Percentiles rank a stretch among this genome's conserved stretches.
Conservation (phyloP, 495 filamentous ascomycete genomes). For the Penicillium antarcticum region DNA sequence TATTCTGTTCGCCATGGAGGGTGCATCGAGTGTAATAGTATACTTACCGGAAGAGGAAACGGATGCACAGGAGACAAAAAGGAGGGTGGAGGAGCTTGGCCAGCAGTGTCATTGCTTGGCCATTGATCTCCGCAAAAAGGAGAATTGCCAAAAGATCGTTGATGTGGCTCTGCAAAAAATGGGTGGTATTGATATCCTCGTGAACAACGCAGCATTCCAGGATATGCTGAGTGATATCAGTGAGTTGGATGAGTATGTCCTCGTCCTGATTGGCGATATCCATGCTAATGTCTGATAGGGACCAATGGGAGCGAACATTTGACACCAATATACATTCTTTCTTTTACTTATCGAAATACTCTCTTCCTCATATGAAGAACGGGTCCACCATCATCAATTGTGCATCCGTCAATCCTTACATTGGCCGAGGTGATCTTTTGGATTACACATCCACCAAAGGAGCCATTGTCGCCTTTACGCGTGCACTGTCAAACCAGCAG, state of each 20-base stretch:
- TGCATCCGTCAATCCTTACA: conserved; percentile 77
- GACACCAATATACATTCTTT: conserved; percentile 73
- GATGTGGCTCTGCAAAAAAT: conserved; percentile 60
- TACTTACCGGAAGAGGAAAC: conserved; percentile 75
- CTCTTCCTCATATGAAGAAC: conserved; percentile 69
- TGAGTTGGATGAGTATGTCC: conserved; percentile 64
- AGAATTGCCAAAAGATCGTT: conserved; percentile 69
- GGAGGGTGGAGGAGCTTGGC: conserved; percentile 61
- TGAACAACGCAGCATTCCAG: conserved; percentile 80
- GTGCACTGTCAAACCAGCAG: conserved; percentile 74
- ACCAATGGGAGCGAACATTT: conserved; percentile 73
- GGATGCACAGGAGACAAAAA: conserved; percentile 77
- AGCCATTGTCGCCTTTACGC: conserved; percentile 78
- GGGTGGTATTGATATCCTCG: conserved; percentile 70
- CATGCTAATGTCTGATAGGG: background rate
- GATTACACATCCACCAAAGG: conserved; percentile 87
- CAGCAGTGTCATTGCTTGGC: conserved; percentile 59
- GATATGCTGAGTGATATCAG: conserved; percentile 68
- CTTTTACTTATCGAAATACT: conserved; percentile 77
- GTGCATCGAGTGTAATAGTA: conserved; percentile 69
- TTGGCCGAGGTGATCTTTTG: conserved; percentile 75
- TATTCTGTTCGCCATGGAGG: conserved; percentile 80
- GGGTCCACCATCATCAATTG: conserved; percentile 83
- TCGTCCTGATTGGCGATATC: background rate
- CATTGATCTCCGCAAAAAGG: conserved; percentile 59